Evolutionary conservation across 148 eudicot genomes (phyloP).

Genomic region (Spergularia marina): DNA sequence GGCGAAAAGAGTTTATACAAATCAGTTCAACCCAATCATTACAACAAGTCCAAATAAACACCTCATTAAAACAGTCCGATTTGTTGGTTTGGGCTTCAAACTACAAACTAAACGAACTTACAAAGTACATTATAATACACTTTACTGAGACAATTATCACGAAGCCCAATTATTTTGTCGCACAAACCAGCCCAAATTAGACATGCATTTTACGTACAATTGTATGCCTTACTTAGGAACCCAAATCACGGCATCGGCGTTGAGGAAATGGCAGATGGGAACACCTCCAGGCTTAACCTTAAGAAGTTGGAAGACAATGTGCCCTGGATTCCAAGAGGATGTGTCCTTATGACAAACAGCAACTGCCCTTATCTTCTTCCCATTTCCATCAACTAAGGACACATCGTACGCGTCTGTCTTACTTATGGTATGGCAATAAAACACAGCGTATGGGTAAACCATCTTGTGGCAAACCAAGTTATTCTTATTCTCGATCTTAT

Average conservation of each 20-base stretch:
- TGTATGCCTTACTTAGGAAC: not conserved
- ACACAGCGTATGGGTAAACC: slow-evolving; percentile 34
- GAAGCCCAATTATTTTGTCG: no score
- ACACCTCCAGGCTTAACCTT: slow-evolving; percentile 33
- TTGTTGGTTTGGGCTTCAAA: no score
- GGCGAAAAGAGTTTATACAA: no score
- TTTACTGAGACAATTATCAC: no score
- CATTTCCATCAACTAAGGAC: slow-evolving; percentile 27
- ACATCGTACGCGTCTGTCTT: slow-evolving; percentile 29
- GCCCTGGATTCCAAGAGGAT: slow-evolving; percentile 44
- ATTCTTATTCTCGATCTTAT: slow-evolving; percentile 1
- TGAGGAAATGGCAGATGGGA: slow-evolving; percentile 18
- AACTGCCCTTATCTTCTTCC: slow-evolving; percentile 24
- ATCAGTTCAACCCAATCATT: no score
- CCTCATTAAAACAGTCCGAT: no score
- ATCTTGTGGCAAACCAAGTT: slow-evolving; percentile 39
- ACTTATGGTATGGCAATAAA: slow-evolving; percentile 34
- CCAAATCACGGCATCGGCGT: slow-evolving; percentile 5
- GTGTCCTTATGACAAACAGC: slow-evolving; percentile 45
- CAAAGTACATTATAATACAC: no score
- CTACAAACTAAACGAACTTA: no score
- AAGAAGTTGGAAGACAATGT: slow-evolving; percentile 38
- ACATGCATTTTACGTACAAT: no score
- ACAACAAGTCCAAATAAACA: no score
- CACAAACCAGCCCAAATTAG: no score